Evolutionary conservation across 768 basidiomycete species (phyloP).

Genomic region (Suillus tomentosus): DNA sequence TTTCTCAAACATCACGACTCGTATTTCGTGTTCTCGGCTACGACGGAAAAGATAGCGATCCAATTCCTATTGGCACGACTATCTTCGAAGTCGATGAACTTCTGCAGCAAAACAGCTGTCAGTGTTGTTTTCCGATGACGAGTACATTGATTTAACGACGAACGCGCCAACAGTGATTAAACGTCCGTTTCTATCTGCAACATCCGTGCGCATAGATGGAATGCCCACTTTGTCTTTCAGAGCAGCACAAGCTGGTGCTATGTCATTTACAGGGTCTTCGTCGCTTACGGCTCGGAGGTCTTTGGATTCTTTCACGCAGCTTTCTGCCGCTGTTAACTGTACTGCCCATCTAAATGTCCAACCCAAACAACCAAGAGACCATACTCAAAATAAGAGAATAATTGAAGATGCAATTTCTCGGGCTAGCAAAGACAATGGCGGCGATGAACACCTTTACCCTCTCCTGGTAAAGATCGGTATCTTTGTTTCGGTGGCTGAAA

Average conservation of each 20-base stretch:
- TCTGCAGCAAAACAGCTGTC: neutral
- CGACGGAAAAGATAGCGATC: slow-evolving; percentile 2
- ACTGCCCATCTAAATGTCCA: neutral
- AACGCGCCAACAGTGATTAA: neutral
- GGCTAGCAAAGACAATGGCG: neutral
- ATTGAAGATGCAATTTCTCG: slow-evolving; percentile 1
- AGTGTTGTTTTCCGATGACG: neutral
- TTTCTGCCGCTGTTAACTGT: neutral
- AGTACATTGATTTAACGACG: neutral
- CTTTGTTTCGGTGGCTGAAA: slow-evolving; percentile 9
- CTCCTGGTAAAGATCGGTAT: slow-evolving; percentile 14
- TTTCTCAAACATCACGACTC: slow-evolving; percentile 3
- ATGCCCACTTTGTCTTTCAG: slow-evolving; percentile 5
- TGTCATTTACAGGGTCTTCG: neutral
- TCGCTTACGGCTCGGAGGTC: neutral
- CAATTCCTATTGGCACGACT: neutral
- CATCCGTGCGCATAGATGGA: slow-evolving; percentile 1
- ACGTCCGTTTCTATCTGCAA: slow-evolving; percentile 1
- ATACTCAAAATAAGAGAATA: neutral
- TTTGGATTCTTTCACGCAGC: neutral
- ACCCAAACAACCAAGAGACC: neutral
- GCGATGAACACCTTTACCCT: slow-evolving; percentile 7
- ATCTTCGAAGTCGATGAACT: slow-evolving; percentile 3
- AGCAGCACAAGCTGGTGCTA: neutral
- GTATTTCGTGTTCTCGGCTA: slow-evolving; percentile 4